A percentile compares a stretch with the other conserved stretches of the same genome.
These are phyloP conservation scores for Penicillium sp. DNA, from an alignment of 2,329 filamentous ascomycete genomes.

Conservation along the genomic window DNA sequence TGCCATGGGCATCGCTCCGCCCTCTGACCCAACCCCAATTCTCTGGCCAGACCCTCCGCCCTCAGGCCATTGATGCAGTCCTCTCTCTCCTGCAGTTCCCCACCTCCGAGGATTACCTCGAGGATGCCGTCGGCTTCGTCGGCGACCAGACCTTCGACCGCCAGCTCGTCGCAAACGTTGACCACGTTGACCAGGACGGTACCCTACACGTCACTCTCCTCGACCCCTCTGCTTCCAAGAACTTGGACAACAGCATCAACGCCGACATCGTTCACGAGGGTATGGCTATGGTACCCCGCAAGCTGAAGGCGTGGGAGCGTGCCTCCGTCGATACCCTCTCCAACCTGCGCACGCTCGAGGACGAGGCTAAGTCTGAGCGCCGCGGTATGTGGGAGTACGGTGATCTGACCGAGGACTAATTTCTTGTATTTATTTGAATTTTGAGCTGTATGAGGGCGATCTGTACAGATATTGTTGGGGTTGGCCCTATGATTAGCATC, in stretches of 20 bases:
- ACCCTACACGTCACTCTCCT: slow-evolving; percentile 84
- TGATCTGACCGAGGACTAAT: slow-evolving; percentile 84
- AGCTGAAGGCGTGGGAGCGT: slow-evolving; percentile 89
- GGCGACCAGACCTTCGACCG: slow-evolving; percentile 71
- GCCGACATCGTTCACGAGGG: slow-evolving; percentile 81
- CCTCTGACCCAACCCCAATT: slow-evolving; percentile 79
- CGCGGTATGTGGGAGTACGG: slow-evolving; percentile 98
- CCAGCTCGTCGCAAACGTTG: slow-evolving; percentile 85
- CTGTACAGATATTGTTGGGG: slow-evolving; percentile 21
- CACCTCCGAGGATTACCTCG: slow-evolving; percentile 75
- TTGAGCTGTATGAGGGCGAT: slow-evolving; percentile 10
- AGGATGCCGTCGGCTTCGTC: slow-evolving; percentile 75
- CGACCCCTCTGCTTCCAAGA: slow-evolving; percentile 66
- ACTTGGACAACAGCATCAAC: slow-evolving; percentile 78
- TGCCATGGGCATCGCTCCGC: slow-evolving; percentile 81
- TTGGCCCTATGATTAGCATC: slow-evolving; percentile 9
- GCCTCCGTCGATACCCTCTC: slow-evolving; percentile 70
- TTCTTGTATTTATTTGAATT: slow-evolving; percentile 9
- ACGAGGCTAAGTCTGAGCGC: slow-evolving; percentile 74
- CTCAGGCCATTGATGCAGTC: slow-evolving; percentile 83
- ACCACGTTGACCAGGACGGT: slow-evolving; percentile 78
- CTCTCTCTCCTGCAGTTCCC: slow-evolving; percentile 90
- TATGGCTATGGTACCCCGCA: slow-evolving; percentile 85
- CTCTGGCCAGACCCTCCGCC: slow-evolving; percentile 73
- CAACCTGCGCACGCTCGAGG: slow-evolving; percentile 70